Conservation (phyloP, 2,329 filamentous ascomycete genomes). For the Sporothrix phasma region DNA sequence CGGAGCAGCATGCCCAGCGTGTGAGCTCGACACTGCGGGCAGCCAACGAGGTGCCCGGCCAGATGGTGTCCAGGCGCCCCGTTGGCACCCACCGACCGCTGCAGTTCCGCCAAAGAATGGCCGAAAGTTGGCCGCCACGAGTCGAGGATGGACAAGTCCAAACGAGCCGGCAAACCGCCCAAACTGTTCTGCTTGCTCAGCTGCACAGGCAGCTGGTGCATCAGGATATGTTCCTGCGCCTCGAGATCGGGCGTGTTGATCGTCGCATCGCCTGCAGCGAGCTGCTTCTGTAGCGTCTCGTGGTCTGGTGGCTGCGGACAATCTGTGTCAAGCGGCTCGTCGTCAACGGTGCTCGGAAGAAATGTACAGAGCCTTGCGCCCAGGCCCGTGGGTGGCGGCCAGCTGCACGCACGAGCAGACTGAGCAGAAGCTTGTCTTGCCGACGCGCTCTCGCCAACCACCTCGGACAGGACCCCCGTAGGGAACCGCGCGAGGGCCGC, state of each 20-base stretch:
- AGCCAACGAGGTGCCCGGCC: slow-evolving; percentile 43
- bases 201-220: slow-evolving; percentile 78
- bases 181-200: slow-evolving; percentile 55
- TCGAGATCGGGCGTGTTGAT: slow-evolving; percentile 84
- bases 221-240: slow-evolving; percentile 87
- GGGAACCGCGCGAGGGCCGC: slow-evolving; percentile 64
- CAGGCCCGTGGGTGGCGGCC: slow-evolving; percentile 58
- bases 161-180: slow-evolving; percentile 36
- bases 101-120: slow-evolving; percentile 66
- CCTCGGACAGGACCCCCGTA: slow-evolving; percentile 71
- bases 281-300: slow-evolving; percentile 37
- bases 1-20: slow-evolving; percentile 67
- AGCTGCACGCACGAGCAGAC: slow-evolving; percentile 77
- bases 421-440: slow-evolving; percentile 88
- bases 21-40: slow-evolving; percentile 68
- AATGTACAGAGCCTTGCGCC: slow-evolving; percentile 76
- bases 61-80: neutral
- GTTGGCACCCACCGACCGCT: neutral
- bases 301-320: slow-evolving; percentile 49
- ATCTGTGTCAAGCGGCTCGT: slow-evolving; percentile 76
- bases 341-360: slow-evolving; percentile 82
- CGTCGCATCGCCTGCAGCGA: slow-evolving; percentile 69
- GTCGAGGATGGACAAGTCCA: slow-evolving; percentile 77
- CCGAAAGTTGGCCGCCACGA: slow-evolving; percentile 93
- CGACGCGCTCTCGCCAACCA: slow-evolving; percentile 85